phyloP scores from a whole-genome alignment of 805 yeast genomes.

The Sugiyamaella marilandica region DNA sequence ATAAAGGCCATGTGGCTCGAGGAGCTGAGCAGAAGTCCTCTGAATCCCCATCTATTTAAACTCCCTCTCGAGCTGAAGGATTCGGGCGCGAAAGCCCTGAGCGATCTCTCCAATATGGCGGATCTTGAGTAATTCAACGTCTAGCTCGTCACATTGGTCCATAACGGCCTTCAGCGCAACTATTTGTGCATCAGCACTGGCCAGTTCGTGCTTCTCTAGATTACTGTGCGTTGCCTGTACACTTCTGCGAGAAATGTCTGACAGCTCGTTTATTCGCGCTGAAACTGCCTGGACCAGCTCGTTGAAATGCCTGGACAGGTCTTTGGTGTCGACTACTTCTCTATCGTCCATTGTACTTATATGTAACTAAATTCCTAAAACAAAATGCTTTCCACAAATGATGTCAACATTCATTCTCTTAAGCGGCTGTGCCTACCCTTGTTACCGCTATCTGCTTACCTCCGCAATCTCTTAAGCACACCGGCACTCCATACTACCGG shows the following conservation, averaged over 20 bases:
- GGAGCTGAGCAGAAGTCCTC: neutral
- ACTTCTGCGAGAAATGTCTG: constrained; percentile 19
- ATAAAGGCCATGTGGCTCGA: neutral
- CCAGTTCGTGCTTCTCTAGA: constrained; percentile 14
- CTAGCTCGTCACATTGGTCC: constrained; percentile 45
- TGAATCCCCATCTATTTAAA: constrained; percentile 3
- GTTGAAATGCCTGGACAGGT: constrained; percentile 12
- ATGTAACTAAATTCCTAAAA: neutral
- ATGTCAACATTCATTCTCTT: neutral
- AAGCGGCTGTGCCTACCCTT: neutral
- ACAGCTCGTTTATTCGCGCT: constrained; percentile 17
- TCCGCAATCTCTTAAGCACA: no score
- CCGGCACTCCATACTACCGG: no score
- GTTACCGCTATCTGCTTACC: neutral
- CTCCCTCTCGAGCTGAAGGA: constrained; percentile 35
- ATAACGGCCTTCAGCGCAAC: constrained; percentile 36
- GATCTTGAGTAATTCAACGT: constrained; percentile 48
- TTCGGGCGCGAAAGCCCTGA: constrained; percentile 38
- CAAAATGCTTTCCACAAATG: neutral
- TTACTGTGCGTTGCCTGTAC: constrained; percentile 13
- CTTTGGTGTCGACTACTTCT: constrained; percentile 1
- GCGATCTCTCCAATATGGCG: constrained; percentile 46
- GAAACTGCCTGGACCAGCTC: constrained; percentile 12
- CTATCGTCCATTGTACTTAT: constrained; percentile 2
- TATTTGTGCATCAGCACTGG: constrained; percentile 28